Evolutionary conservation across 2,329 filamentous ascomycete species (phyloP).

Genomic region (Pseudogymnoascus sp.): DNA sequence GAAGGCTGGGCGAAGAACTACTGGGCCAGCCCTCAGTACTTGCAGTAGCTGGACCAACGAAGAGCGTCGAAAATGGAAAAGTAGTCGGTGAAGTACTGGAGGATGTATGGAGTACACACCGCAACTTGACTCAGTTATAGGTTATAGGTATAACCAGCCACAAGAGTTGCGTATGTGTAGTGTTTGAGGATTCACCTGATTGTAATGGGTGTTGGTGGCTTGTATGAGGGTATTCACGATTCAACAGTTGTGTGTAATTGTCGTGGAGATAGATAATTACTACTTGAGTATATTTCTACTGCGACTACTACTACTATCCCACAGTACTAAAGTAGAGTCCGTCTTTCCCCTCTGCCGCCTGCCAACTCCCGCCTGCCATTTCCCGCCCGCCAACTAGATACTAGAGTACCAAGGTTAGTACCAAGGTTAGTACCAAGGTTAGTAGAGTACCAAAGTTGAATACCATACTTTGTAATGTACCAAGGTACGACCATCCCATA

Average conservation of each 20-base stretch:
- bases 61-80: background rate
- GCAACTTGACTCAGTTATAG: background rate
- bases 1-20: background rate
- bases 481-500: background rate
- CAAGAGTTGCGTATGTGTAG: background rate
- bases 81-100: background rate
- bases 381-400: background rate
- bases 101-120: conserved; percentile 4
- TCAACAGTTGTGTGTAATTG: background rate
- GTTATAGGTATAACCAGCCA: too few species aligned
- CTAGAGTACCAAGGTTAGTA: background rate
- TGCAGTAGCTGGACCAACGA: background rate
- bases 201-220: background rate
- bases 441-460: too few species aligned
- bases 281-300: background rate
- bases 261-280: background rate
- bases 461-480: background rate
- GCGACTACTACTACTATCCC: background rate
- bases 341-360: background rate
- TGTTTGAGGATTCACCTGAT: background rate
- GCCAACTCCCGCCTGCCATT: background rate
- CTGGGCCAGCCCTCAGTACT: background rate
- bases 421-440: too few species aligned
- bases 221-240: background rate
- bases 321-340: background rate